A percentile compares a stretch with the other conserved stretches of the same genome.
phyloP scores from a whole-genome alignment of 1,139 yeast genomes.

The Suhomyces bokatorum region DNA sequence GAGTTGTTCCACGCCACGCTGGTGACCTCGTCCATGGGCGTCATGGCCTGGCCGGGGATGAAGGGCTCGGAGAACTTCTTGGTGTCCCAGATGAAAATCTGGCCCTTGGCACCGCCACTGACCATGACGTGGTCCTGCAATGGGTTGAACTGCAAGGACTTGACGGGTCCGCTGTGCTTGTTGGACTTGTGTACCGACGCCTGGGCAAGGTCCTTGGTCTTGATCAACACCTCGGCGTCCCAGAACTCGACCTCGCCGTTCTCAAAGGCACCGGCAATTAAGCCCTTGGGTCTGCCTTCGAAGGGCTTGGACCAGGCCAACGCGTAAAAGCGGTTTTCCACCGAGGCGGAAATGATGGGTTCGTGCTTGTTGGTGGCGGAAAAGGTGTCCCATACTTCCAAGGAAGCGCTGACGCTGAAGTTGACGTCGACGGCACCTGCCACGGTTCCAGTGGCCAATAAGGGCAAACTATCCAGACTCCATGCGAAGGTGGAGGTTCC shows the following conservation, averaged over 20 bases:
- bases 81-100: conserved; percentile 88
- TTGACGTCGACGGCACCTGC: conserved; percentile 93
- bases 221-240: conserved; percentile 53
- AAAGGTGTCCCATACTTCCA: conserved; percentile 79
- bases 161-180: conserved; percentile 72
- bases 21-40: conserved; percentile 80
- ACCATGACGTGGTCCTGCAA: conserved; percentile 72
- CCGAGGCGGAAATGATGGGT: conserved; percentile 54
- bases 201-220: conserved; percentile 37
- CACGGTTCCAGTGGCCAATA: conserved; percentile 85
- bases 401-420: conserved; percentile 72
- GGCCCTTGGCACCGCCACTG: conserved; percentile 86
- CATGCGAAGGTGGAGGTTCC: conserved; percentile 94
- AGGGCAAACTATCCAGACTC: conserved; percentile 77
- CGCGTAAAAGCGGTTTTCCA: conserved; percentile 69
- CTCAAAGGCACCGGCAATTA: conserved; percentile 89
- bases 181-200: conserved; percentile 51
- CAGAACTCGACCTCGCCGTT: conserved; percentile 79
- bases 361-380: conserved; percentile 38
- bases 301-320: conserved; percentile 81
- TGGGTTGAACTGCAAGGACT: conserved; percentile 76
- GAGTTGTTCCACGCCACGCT: conserved; percentile 88
- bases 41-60: conserved; percentile 75
- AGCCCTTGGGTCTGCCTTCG: conserved; percentile 53
- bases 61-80: conserved; percentile 61